Conservation (phyloP, 768 basidiomycete species). For the Trametes gibbosa region DNA sequence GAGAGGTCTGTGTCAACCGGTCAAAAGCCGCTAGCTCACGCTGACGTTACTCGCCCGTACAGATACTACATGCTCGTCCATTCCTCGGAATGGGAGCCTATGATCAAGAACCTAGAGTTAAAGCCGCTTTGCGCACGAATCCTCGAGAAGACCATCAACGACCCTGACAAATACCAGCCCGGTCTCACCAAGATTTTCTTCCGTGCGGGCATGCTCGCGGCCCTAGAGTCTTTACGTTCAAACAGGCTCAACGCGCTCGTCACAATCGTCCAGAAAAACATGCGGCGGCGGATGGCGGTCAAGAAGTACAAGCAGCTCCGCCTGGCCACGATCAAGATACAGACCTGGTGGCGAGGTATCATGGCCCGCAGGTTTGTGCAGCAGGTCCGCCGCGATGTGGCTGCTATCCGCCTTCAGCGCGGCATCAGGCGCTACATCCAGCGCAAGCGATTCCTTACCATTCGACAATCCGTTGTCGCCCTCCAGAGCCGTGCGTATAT, state of each 20-base stretch:
- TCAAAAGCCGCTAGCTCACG: background rate
- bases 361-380: slow-evolving; percentile 71
- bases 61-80: slow-evolving; percentile 98
- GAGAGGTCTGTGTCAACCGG: slow-evolving; percentile 64
- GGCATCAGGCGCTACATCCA: slow-evolving; percentile 71
- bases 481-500: slow-evolving; percentile 80
- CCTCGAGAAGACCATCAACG: slow-evolving; percentile 82
- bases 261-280: slow-evolving; percentile 97
- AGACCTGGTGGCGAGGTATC: slow-evolving; percentile 94
- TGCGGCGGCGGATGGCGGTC: slow-evolving; percentile 81
- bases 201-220: slow-evolving; percentile 97
- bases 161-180: slow-evolving; percentile 95
- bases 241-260: slow-evolving; percentile 87
- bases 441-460: slow-evolving; percentile 63
- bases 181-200: slow-evolving; percentile 99
- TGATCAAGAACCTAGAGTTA: slow-evolving; percentile 81
- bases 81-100: slow-evolving; percentile 81
- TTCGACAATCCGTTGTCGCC: slow-evolving; percentile 58
- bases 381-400: slow-evolving; percentile 65
- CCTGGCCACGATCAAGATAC: slow-evolving; percentile 75
- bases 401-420: slow-evolving; percentile 76
- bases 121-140: slow-evolving; percentile 80
- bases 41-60: slow-evolving; percentile 13
- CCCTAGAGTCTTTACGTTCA: slow-evolving; percentile 86
- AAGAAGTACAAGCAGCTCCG: slow-evolving; percentile 76